Conservation (phyloP, 1,284 basidiomycete genomes). For the Rhodotorula sp. region DNA sequence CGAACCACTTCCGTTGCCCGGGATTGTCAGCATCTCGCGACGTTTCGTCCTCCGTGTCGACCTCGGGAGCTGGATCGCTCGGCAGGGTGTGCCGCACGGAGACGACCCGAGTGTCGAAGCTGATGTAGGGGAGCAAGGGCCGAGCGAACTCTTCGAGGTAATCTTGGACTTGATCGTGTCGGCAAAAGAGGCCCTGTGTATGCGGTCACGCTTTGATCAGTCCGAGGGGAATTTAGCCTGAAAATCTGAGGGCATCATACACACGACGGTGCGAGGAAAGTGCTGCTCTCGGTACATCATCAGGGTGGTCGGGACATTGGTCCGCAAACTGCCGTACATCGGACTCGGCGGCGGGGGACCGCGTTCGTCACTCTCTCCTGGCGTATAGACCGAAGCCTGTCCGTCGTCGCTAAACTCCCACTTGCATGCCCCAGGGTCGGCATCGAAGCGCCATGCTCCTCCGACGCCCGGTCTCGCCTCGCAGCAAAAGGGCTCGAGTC, state of each 20-base stretch:
- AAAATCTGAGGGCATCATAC: background rate
- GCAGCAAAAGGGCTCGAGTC: constrained; percentile 35
- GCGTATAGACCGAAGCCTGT: constrained; percentile 2
- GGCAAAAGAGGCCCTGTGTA: constrained; percentile 29
- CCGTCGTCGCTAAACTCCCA: constrained; percentile 31
- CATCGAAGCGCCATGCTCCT: constrained; percentile 48
- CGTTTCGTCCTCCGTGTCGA: background rate
- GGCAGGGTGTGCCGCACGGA: constrained; percentile 41
- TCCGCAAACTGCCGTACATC: constrained; percentile 2
- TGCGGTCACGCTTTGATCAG: too few relatives aligned
- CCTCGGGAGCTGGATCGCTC: background rate
- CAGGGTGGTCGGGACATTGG: constrained; percentile 39
- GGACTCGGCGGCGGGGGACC: constrained; percentile 7
- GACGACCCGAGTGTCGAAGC: constrained; percentile 50
- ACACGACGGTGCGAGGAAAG: constrained; percentile 33
- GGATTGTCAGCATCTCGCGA: background rate
- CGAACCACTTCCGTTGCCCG: constrained; percentile 40
- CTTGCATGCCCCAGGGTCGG: constrained; percentile 19
- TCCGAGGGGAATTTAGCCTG: too few relatives aligned
- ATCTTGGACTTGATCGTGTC: constrained; percentile 42
- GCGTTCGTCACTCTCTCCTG: constrained; percentile 3
- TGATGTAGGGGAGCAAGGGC: constrained; percentile 44
- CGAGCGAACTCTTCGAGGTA: constrained; percentile 52
- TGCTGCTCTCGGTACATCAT: constrained; percentile 49
- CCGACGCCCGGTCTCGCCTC: constrained; percentile 45